These are phyloP conservation scores for Aspergillus latus DNA, from an alignment of 2,329 filamentous ascomycete genomes.

Conservation along the genomic window DNA sequence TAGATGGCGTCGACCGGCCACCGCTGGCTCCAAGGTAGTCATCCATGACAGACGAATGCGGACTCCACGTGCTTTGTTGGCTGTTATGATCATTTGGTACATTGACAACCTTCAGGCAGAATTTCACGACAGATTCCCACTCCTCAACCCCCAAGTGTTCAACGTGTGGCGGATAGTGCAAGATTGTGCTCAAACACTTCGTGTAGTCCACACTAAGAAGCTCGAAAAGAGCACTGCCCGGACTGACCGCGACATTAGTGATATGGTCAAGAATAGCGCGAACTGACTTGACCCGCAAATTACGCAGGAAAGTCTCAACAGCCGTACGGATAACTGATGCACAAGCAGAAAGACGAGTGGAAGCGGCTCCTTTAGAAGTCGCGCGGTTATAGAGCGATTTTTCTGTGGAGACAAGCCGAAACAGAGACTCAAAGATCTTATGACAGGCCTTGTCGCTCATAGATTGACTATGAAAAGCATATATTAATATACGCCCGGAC, in stretches of 20 bases:
- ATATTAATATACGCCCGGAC: constrained; percentile 16
- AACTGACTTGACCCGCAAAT: constrained; percentile 74
- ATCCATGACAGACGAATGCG: constrained; percentile 29
- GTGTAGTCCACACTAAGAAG: constrained; percentile 75
- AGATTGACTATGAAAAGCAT: constrained; percentile 32
- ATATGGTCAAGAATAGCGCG: constrained; percentile 81
- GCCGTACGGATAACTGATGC: constrained; percentile 70
- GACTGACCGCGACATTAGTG: constrained; percentile 66
- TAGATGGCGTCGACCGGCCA: constrained; percentile 32
- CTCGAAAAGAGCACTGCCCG: constrained; percentile 63
- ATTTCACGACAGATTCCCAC: constrained; percentile 69
- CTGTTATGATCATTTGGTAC: constrained; percentile 27
- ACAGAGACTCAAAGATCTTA: constrained; percentile 76
- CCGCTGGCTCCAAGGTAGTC: constrained; percentile 26
- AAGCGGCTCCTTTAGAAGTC: constrained; percentile 50
- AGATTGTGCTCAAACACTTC: constrained; percentile 68
- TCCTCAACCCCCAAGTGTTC: constrained; percentile 70
- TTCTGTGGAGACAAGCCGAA: constrained; percentile 69
- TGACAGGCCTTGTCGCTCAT: constrained; percentile 79
- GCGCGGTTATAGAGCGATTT: constrained; percentile 63
- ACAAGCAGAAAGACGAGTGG: constrained; percentile 64
- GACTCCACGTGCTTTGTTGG: constrained; percentile 32
- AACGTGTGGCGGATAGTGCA: constrained; percentile 72
- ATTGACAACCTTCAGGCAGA: constrained; percentile 65
- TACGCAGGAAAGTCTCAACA: constrained; percentile 66